Base-by-base conservation (phyloP, 257 asterid species). In the Thymus mandschuricus region DNA sequence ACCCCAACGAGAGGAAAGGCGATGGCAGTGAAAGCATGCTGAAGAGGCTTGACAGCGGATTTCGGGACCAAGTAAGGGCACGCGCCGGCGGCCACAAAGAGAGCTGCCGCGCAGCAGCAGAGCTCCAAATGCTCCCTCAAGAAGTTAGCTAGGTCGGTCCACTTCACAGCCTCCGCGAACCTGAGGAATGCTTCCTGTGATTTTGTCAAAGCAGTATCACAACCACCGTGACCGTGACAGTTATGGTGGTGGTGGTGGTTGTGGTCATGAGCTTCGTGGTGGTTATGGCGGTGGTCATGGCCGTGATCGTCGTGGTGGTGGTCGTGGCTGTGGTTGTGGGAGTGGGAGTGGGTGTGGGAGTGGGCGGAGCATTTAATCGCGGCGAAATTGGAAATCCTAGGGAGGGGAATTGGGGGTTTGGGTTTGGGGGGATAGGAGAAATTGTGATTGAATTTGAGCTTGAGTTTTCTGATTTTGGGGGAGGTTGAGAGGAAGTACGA, bases 1-100 rank as follows among this genome's bases (percentile, higher is more conserved):
- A 95, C 98, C 96, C 96, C 98, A 55, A 95, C 98, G 15, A 95
- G 88, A 74, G 99, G 99, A 60, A 95, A 95, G 27, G 93, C 99
- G 72, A 86, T 44, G 80, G 84, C 70, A 59, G 83, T 76, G 80
- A 86, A 76, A 8, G 85, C 73, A 57, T 81, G 86, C 82, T 87
- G 96, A 65, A 95, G 78, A 45, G 87, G 85, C 86, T 68, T 84
- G 35, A 69, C 88, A 15, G 87, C 82, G 40, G 87, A 75, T 71
- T 75, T 55, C 48, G 98, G 98, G 6, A 85, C 77, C 73, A 92
- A 67, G 87, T 81, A 84, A 2, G 99, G 97, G 59, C 88, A 92
- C 68, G 76, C 96, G 3, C 85, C 94, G 33, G 96, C 90, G 12
- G 90, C 96, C 3, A 87, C 51, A 68, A 95, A 89, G 45, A 95